phyloP scores from a whole-genome alignment of 257 asterid genomes.

The Lycium barbarum region DNA sequence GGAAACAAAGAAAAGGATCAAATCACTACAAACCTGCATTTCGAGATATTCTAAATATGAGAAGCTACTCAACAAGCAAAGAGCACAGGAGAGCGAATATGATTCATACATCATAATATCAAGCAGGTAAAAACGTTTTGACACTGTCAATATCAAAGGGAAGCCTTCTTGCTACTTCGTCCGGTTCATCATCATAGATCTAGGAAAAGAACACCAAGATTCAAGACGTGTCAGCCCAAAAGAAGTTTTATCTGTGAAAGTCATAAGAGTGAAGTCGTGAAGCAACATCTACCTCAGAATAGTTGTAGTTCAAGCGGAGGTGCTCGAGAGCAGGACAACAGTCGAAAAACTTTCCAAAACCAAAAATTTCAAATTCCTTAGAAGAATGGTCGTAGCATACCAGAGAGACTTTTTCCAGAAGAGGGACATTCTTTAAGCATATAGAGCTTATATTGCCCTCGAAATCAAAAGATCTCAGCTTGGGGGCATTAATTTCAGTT shows the following conservation, averaged over 20 bases:
- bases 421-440: not conserved
- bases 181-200: not conserved
- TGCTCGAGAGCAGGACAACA: not conserved
- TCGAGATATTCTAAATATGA: not conserved
- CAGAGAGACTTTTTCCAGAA: not conserved
- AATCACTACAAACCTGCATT: not conserved
- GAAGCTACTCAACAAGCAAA: not conserved
- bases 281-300: not conserved
- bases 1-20: not conserved
- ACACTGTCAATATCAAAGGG: constrained; percentile 5
- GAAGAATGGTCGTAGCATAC: not conserved
- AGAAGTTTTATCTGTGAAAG: not conserved
- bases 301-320: not conserved
- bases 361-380: not conserved
- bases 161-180: not conserved
- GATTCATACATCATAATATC: not conserved
- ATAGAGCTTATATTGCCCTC: not conserved
- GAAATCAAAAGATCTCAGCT: not conserved
- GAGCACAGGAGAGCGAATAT: not conserved
- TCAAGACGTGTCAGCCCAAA: not conserved
- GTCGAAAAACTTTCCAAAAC: not conserved
- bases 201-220: not conserved
- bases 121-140: not conserved
- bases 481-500: constrained; percentile 5
- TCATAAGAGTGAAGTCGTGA: not conserved